phyloP scores from a whole-genome alignment of 805 yeast genomes.

The Candida railenensis region DNA sequence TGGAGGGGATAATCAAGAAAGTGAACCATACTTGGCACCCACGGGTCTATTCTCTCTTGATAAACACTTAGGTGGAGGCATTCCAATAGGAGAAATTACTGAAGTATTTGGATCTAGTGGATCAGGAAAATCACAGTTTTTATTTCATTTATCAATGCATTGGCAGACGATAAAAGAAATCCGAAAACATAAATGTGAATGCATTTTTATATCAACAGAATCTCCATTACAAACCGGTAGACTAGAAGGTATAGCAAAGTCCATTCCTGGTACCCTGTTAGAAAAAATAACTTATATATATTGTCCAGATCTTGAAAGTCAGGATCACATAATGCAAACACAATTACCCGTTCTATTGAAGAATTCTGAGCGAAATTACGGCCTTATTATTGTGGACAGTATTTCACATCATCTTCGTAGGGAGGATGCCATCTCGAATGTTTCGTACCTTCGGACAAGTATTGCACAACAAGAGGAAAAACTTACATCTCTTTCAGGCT shows the following conservation, averaged over 20 bases:
- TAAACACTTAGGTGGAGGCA: constrained; percentile 27
- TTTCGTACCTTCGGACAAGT: constrained; percentile 28
- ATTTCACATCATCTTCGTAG: constrained; percentile 78
- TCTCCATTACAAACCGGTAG: constrained; percentile 67
- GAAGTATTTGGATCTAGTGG: constrained; percentile 86
- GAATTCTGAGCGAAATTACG: constrained; percentile 35
- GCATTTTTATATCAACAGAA: constrained; percentile 80
- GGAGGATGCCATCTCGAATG: constrained; percentile 41
- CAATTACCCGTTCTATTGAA: constrained; percentile 59
- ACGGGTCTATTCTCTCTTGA: constrained; percentile 30
- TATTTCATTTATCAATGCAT: constrained; percentile 62
- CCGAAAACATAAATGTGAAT: constrained; percentile 8
- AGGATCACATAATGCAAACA: constrained; percentile 67
- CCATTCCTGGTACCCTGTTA: constrained; percentile 14
- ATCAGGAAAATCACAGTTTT: constrained; percentile 81
- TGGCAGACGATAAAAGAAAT: constrained; percentile 38
- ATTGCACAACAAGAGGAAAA: constrained; percentile 18
- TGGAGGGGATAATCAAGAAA: not conserved
- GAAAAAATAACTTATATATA: constrained; percentile 50
- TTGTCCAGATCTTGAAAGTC: constrained; percentile 68
- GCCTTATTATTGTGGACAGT: constrained; percentile 72
- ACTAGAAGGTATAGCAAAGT: constrained; percentile 27
- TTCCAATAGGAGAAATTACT: constrained; percentile 39
- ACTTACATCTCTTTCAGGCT: constrained; percentile 10
- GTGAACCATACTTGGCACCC: constrained; percentile 7